phyloP scores from a whole-genome alignment of 805 yeast genomes.

The Pichia nanzhaoensis region DNA sequence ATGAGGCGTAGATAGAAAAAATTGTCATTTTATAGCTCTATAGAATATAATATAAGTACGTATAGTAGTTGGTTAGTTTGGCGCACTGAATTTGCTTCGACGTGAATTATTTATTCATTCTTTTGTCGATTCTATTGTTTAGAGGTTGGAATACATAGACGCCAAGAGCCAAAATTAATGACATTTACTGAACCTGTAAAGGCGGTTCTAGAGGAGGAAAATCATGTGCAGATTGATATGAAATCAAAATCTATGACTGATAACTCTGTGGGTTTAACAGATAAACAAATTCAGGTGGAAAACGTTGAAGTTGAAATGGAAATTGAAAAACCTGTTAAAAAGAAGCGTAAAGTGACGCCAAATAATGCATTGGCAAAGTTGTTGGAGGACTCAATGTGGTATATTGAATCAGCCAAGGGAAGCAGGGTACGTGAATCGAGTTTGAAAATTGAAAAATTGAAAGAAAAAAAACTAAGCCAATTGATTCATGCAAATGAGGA shows the following conservation, averaged over 20 bases:
- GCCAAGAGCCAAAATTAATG: background rate
- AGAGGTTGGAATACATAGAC: background rate
- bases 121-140: too few species aligned
- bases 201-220: background rate
- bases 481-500: background rate
- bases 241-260: background rate
- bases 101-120: too few species aligned
- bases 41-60: too few species aligned
- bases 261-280: background rate
- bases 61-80: too few species aligned
- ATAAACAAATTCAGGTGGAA: background rate
- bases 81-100: too few species aligned
- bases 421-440: constrained; percentile 6
- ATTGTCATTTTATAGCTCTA: background rate
- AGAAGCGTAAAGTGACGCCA: constrained; percentile 6
- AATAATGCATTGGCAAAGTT: constrained; percentile 14
- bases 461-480: constrained; percentile 7
- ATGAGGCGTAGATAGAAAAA: constrained; percentile 4
- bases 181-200: background rate
- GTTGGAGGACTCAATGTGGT: constrained; percentile 25
- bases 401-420: constrained; percentile 13
- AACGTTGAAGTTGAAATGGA: background rate
- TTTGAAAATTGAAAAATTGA: constrained; percentile 10
- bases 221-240: too few species aligned
- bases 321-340: background rate